These are phyloP conservation scores for Yueomyces sp. DNA, from an alignment of 805 yeast species.

Conservation along the genomic window DNA sequence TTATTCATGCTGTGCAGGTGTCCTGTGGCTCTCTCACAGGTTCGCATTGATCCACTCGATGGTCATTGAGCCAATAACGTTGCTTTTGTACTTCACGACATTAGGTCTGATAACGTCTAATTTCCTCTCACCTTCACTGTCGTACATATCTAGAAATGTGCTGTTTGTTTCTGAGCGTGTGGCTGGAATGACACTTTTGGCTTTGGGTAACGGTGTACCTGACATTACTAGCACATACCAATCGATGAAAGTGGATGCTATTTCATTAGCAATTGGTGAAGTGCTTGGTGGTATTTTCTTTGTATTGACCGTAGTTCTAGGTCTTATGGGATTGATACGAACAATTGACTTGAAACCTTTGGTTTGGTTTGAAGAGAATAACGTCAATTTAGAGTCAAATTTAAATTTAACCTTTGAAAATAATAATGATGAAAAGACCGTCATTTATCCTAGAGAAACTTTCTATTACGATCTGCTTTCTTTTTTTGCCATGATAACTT, in stretches of 20 bases:
- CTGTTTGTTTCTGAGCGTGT: conserved; percentile 60
- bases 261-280: conserved; percentile 77
- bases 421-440: neutral
- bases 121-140: conserved; percentile 66
- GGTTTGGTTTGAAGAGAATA: neutral
- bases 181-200: conserved; percentile 76
- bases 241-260: conserved; percentile 62
- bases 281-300: conserved; percentile 84
- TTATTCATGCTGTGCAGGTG: too few species aligned
- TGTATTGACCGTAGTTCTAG: conserved; percentile 66
- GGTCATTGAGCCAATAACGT: conserved; percentile 5
- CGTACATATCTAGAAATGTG: conserved; percentile 41
- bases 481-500: conserved; percentile 36
- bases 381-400: neutral
- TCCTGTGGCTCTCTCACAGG: too few species aligned
- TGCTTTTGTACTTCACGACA: conserved; percentile 37
- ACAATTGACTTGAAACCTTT: conserved; percentile 42
- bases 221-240: conserved; percentile 77
- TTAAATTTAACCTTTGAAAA: neutral
- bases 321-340: conserved; percentile 55
- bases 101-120: conserved; percentile 76
- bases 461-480: conserved; percentile 52
- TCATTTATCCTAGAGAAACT: conserved; percentile 23
- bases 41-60: too few species aligned
- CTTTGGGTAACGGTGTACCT: conserved; percentile 88